Percentiles rank a stretch among this genome's conserved stretches.
Evolutionary conservation across 768 basidiomycete species (phyloP).

Genomic region (Mycena vitilis): DNA sequence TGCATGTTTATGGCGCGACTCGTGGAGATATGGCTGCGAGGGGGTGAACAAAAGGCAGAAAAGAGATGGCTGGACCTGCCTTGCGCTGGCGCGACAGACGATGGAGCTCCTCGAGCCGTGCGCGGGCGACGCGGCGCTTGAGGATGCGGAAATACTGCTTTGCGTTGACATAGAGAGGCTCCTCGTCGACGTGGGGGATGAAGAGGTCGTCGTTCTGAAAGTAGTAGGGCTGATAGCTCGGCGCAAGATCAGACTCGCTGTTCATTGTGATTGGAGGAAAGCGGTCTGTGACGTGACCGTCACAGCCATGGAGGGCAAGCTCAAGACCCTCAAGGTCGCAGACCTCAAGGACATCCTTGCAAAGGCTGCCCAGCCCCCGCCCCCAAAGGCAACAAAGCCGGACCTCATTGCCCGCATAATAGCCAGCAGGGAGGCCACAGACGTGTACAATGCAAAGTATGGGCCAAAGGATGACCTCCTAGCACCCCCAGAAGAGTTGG

Average conservation of each 20-base stretch:
- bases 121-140: constrained; percentile 91
- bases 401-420: constrained; percentile 76
- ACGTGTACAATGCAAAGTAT: constrained; percentile 58
- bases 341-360: constrained; percentile 76
- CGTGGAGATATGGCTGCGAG: constrained; percentile 93
- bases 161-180: constrained; percentile 98
- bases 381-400: constrained; percentile 70
- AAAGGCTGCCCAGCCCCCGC: constrained; percentile 59
- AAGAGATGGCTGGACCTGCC: constrained; percentile 54
- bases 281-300: too few species aligned
- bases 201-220: constrained; percentile 36
- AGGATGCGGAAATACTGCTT: constrained; percentile 99
- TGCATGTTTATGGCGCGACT: constrained; percentile 97
- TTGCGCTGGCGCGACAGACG: constrained; percentile 93
- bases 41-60: constrained; percentile 11
- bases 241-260: constrained; percentile 28
- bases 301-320: constrained; percentile 52
- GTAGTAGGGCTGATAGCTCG: constrained; percentile 37
- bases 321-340: constrained; percentile 55
- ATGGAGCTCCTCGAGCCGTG: constrained; percentile 93
- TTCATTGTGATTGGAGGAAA: constrained; percentile 27
- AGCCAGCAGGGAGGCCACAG: constrained; percentile 61
- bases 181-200: constrained; percentile 78
- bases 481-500: constrained; percentile 52
- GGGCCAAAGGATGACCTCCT: constrained; percentile 45